phyloP scores from a whole-genome alignment of 2,329 filamentous ascomycete genomes.

The Cryoendolithus antarcticus region DNA sequence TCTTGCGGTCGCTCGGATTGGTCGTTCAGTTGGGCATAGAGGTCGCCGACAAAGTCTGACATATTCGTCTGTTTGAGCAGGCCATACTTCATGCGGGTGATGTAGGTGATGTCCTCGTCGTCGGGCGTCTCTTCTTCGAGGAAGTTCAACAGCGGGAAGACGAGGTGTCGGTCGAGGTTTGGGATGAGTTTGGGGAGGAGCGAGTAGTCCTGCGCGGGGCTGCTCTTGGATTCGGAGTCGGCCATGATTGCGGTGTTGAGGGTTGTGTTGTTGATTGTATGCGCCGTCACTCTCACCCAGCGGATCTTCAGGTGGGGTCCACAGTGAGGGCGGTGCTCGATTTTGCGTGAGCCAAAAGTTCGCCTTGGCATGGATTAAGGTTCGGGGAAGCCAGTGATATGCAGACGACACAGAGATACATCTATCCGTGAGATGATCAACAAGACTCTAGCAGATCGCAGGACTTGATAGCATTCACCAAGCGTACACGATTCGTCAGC shows the following conservation, averaged over 20 bases:
- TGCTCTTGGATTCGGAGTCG: conserved; percentile 19
- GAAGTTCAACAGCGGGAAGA: conserved; percentile 94
- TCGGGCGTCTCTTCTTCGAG: conserved; percentile 64
- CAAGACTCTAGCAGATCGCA: too few species aligned
- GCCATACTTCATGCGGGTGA: conserved; percentile 80
- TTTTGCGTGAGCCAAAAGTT: too few species aligned
- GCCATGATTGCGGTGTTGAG: conserved; percentile 25
- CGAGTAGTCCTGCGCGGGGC: conserved; percentile 58
- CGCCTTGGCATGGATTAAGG: too few species aligned
- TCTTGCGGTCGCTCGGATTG: conserved; percentile 68
- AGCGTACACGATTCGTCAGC: too few species aligned
- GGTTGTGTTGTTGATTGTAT: conserved; percentile 1
- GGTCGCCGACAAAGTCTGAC: conserved; percentile 89
- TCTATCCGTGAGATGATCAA: too few species aligned
- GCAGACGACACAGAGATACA: too few species aligned
- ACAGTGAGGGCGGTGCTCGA: conserved; percentile 14
- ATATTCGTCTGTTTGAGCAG: conserved; percentile 96
- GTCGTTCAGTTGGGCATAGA: conserved; percentile 81
- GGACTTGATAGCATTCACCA: too few species aligned
- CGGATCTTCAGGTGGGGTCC: conserved; percentile 5
- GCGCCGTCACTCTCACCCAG: conserved; percentile 6
- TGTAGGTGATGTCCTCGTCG: conserved; percentile 63
- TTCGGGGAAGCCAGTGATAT: too few species aligned
- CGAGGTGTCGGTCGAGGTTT: conserved; percentile 87
- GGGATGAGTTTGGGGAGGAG: conserved; percentile 81